These are phyloP conservation scores for Neurospora terricola DNA, from an alignment of 495 filamentous ascomycete species.

Conservation along the genomic window DNA sequence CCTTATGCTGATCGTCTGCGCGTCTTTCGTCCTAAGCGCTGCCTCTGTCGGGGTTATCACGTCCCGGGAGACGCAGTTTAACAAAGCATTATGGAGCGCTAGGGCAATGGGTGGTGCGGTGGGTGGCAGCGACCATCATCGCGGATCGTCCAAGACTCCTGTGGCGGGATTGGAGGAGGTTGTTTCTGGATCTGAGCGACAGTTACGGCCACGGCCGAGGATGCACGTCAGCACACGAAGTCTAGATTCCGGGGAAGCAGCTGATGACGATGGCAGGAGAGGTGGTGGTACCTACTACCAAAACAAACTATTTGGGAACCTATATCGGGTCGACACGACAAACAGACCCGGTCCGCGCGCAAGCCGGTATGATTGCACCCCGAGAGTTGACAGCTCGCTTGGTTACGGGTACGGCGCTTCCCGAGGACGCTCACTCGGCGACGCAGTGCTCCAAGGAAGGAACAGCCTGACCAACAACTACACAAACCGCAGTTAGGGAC, in stretches of 20 bases:
- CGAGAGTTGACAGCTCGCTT: neutral
- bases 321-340: neutral
- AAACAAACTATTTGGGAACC: neutral
- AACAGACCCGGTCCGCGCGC: neutral
- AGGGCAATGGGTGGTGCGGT: neutral
- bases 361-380: neutral
- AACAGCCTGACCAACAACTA: neutral
- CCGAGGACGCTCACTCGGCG: neutral
- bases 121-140: neutral
- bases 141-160: neutral
- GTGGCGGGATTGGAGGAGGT: neutral
- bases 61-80: neutral
- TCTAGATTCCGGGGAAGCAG: neutral
- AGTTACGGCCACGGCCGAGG: neutral
- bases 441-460: neutral
- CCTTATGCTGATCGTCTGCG: neutral
- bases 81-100: neutral
- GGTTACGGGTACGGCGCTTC: neutral
- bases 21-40: neutral
- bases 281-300: neutral
- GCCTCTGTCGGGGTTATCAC: neutral
- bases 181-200: neutral
- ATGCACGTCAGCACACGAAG: neutral
- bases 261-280: neutral
- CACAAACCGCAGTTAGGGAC: slow-evolving; percentile 1